Base-by-base conservation (phyloP, 257 asterid genomes). In the Nicotiana paniculata region DNA sequence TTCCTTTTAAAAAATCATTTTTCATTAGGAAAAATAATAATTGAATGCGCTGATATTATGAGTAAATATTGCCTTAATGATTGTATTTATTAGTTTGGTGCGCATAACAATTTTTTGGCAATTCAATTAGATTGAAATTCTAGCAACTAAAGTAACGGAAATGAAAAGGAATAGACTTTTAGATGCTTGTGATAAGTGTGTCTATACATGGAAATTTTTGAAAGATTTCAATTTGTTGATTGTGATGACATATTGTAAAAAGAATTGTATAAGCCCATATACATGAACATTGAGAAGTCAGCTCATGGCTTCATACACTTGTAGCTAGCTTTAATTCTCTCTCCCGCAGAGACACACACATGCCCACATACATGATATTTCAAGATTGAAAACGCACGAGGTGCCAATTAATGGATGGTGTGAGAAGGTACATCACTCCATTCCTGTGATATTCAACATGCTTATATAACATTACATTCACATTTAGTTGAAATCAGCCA, bases 381-480 rank as follows among this genome's bases (percentile, higher is more conserved):
- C 79, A 74, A 46, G 62, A 32, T 15, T 51, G 43, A 26, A 26
- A 75, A 24, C 32, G 51, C 63, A 75, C 80, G 63, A 75, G 80
- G 80, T 51, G 16, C 80, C 63, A 51, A 75, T 51, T 43, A 15
- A 28, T 75, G 63, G 63, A 75, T 75, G 24, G 6, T 1, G 28
- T 8, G 63, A 59, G 63, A 75, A 75, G 80, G 63, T 75, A 26
- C 28, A 75, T 75, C 80, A 75, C 46, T 32, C 6, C 63, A 75
- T 51, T 61, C 80, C 53, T 75, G 80, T 75, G 80, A 51, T 28
- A 75, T 28, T 75, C 30, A 39, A 75, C 80, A 51, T 75, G 80
- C 63, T 32, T 75, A 75, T 75, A 75, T 28, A 48, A 9, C 1
- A 58, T 58, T 18, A 58, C 64, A 6, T 58, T 58, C 64, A 58